These are phyloP conservation scores for Leersia perrieri DNA, from an alignment of 176 grass and related monocot species.

Conservation along the genomic window DNA sequence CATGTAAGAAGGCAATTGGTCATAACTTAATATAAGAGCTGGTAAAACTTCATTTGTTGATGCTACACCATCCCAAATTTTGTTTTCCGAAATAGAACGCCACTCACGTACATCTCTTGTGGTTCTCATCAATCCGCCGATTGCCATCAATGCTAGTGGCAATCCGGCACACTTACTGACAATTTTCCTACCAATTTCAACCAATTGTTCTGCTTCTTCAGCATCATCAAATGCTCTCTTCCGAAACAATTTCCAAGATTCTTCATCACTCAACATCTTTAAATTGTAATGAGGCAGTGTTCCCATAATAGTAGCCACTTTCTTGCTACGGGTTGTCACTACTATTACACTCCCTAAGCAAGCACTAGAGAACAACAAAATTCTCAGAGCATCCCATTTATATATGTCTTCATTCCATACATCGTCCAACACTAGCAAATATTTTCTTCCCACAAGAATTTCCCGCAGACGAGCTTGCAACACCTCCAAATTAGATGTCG, in stretches of 20 bases:
- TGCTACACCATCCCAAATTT: too few species aligned
- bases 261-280: neutral
- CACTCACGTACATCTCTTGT: too few species aligned
- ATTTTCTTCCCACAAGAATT: neutral
- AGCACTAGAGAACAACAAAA: neutral
- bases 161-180: slow-evolving; percentile 26
- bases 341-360: neutral
- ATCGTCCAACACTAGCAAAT: slow-evolving; percentile 28
- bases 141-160: too few species aligned
- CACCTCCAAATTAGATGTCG: slow-evolving; percentile 1
- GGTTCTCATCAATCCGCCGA: too few species aligned
- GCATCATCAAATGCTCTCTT: neutral
- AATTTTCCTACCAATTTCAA: slow-evolving; percentile 12
- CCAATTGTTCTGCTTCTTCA: neutral
- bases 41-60: too few species aligned
- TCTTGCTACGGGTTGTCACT: neutral
- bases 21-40: too few species aligned
- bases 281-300: neutral
- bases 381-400: neutral
- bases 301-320: neutral
- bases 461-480: neutral
- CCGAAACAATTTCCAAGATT: slow-evolving; percentile 19
- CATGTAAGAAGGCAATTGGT: too few species aligned
- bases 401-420: slow-evolving; percentile 22
- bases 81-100: too few species aligned